Evolutionary conservation across 78 protist genomes (phyloP).

Genomic region (Cyanophora paradoxa): DNA sequence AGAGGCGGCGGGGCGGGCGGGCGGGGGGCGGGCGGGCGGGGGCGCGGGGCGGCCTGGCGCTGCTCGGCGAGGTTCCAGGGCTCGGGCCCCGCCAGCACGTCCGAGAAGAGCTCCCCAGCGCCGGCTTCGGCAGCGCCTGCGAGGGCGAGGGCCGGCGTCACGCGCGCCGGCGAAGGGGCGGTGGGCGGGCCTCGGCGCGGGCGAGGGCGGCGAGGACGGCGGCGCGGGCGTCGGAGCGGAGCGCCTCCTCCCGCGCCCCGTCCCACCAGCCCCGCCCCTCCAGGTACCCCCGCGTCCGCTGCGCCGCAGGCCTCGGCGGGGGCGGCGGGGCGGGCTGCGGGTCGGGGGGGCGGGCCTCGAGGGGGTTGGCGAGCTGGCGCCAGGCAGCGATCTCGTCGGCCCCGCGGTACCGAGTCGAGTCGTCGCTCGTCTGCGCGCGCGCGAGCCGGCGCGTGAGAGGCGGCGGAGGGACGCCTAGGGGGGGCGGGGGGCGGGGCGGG

Average conservation of each 20-base stretch:
- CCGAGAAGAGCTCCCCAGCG: slow-evolving; percentile 56
- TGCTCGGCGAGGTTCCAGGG: slow-evolving; percentile 50
- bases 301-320: not conserved
- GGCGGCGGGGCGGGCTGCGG: slow-evolving; percentile 8
- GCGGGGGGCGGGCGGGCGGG: too few species aligned
- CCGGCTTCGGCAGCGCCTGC: slow-evolving; percentile 64
- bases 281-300: slow-evolving; percentile 25
- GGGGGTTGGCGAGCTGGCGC: slow-evolving; percentile 31
- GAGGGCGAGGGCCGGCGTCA: not conserved
- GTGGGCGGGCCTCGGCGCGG: slow-evolving; percentile 34
- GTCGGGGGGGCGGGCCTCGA: not conserved
- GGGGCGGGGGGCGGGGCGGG: too few species aligned
- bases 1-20: too few species aligned
- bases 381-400: slow-evolving; percentile 52
- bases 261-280: slow-evolving; percentile 3
- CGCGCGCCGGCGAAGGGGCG: not conserved
- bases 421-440: slow-evolving; percentile 91
- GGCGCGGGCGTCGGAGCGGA: slow-evolving; percentile 9
- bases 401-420: slow-evolving; percentile 81
- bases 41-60: slow-evolving; percentile 33
- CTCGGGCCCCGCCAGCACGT: slow-evolving; percentile 69
- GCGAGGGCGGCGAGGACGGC: slow-evolving; percentile 29
- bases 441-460: too few species aligned
- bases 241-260: not conserved
- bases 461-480: too few species aligned